phyloP scores from a whole-genome alignment of 441 rosid genomes.

The Manihot esculenta region DNA sequence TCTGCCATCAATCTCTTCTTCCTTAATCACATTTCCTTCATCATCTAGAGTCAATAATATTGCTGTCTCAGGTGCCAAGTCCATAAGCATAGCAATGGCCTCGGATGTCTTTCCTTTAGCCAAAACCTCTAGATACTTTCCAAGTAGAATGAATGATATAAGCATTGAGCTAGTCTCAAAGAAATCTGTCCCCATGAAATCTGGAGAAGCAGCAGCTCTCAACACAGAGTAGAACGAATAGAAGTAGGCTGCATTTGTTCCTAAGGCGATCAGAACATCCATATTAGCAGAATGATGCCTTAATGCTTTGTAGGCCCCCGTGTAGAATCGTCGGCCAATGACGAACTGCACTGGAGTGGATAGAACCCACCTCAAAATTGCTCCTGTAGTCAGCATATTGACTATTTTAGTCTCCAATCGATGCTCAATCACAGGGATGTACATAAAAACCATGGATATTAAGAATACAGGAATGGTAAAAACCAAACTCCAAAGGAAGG shows the following conservation, averaged over 20 bases:
- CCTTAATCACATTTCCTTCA: conserved; percentile 60
- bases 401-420: conserved; percentile 60
- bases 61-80: conserved; percentile 77
- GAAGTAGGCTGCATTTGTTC: conserved; percentile 96
- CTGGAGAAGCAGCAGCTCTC: conserved; percentile 69
- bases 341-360: conserved; percentile 90
- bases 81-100: conserved; percentile 93
- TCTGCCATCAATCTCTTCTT: conserved; percentile 81
- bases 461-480: conserved; percentile 82
- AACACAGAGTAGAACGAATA: conserved; percentile 72
- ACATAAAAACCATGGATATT: conserved; percentile 80
- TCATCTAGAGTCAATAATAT: conserved; percentile 51
- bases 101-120: conserved; percentile 92
- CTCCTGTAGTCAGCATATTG: conserved; percentile 75
- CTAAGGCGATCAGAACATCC: conserved; percentile 89
- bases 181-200: conserved; percentile 72
- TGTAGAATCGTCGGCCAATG: conserved; percentile 73
- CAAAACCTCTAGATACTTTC: conserved; percentile 85
- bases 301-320: conserved; percentile 76
- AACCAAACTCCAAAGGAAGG: conserved; percentile 80
- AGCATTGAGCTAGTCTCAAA: conserved; percentile 97
- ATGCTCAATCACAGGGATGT: conserved; percentile 59
- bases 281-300: conserved; percentile 81
- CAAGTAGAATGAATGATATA: conserved; percentile 83
- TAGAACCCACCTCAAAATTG: conserved; percentile 61